These are phyloP conservation scores for Colletotrichum endophyticum DNA, from an alignment of 2,329 filamentous ascomycete genomes.

Conservation along the genomic window DNA sequence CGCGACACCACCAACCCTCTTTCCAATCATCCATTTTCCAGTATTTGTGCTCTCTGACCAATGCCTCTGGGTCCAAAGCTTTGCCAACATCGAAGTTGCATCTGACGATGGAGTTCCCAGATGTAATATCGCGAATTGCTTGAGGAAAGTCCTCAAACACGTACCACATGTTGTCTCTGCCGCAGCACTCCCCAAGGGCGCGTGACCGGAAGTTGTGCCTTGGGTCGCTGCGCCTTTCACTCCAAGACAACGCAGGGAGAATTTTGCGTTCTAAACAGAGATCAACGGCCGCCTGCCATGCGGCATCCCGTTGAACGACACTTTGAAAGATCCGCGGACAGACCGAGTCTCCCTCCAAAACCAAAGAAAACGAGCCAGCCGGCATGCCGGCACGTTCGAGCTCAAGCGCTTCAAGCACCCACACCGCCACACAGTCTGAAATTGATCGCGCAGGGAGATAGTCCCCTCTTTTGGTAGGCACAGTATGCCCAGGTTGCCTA, in stretches of 20 bases:
- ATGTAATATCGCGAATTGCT: background rate
- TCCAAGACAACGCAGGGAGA: background rate
- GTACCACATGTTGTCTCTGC: background rate
- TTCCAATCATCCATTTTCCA: background rate
- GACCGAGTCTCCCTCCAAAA: background rate
- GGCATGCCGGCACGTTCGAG: background rate
- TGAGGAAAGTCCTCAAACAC: background rate
- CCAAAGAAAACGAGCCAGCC: background rate
- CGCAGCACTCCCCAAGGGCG: background rate
- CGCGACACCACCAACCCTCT: fast-evolving
- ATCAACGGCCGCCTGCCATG: background rate
- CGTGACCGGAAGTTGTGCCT: background rate
- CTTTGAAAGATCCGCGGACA: background rate
- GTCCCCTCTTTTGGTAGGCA: fast-evolving
- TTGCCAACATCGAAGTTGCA: background rate
- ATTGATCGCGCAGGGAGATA: background rate
- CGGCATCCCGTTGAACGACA: background rate
- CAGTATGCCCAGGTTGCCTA: fast-evolving
- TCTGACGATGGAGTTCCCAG: background rate
- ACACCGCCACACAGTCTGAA: background rate
- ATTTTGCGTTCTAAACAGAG: background rate
- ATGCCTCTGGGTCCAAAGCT: background rate
- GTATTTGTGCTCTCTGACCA: background rate
- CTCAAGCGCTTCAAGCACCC: background rate
- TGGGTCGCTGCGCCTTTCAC: background rate